Percentiles rank a stretch among this genome's conserved stretches.
These are phyloP conservation scores for Porphyra umbilicalis DNA, from an alignment of 31 red algal species.

Conservation along the genomic window DNA sequence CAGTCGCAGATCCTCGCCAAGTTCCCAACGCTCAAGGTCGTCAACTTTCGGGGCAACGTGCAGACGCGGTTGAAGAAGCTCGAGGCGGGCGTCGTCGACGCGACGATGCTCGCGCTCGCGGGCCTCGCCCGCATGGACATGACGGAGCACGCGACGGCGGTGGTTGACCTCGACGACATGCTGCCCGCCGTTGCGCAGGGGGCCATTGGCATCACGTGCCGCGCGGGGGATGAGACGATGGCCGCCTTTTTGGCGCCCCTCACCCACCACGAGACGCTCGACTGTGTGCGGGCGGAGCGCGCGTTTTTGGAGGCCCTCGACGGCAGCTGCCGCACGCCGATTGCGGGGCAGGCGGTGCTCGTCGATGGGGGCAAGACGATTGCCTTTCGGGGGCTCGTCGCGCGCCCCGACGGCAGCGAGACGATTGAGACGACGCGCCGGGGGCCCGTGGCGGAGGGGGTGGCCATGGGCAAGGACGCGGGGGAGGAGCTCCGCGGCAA, in stretches of 20 bases:
- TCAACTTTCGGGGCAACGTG: slow-evolving; percentile 99
- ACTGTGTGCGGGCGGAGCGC: slow-evolving; percentile 89
- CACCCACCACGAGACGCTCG: slow-evolving; percentile 67
- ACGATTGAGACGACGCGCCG: slow-evolving; percentile 46
- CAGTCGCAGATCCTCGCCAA: slow-evolving; percentile 95
- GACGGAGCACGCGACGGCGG: slow-evolving; percentile 65
- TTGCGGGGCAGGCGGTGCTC: slow-evolving; percentile 93
- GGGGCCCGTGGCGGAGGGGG: slow-evolving; percentile 54
- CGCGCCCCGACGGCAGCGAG: slow-evolving; percentile 86
- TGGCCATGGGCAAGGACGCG: slow-evolving; percentile 72
- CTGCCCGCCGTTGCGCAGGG: slow-evolving; percentile 99
- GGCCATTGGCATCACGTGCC: slow-evolving; percentile 96
- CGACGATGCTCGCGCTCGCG: slow-evolving; percentile 88
- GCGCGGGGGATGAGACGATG: slow-evolving; percentile 61
- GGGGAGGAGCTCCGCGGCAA: slow-evolving; percentile 83
- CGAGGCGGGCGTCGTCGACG: slow-evolving; percentile 82
- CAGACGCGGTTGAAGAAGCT: slow-evolving; percentile 94
- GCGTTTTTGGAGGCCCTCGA: slow-evolving; percentile 83
- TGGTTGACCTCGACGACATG: slow-evolving; percentile 91
- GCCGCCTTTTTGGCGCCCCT: slow-evolving; percentile 67
- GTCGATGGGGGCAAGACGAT: slow-evolving; percentile 36
- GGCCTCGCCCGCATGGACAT: slow-evolving; percentile 89
- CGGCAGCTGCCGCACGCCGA: slow-evolving; percentile 97
- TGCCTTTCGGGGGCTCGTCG: slow-evolving; percentile 84
- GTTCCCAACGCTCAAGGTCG: slow-evolving; percentile 84